These are phyloP conservation scores for Cercospora brassicicola DNA, from an alignment of 2,329 filamentous ascomycete species.

Conservation along the genomic window DNA sequence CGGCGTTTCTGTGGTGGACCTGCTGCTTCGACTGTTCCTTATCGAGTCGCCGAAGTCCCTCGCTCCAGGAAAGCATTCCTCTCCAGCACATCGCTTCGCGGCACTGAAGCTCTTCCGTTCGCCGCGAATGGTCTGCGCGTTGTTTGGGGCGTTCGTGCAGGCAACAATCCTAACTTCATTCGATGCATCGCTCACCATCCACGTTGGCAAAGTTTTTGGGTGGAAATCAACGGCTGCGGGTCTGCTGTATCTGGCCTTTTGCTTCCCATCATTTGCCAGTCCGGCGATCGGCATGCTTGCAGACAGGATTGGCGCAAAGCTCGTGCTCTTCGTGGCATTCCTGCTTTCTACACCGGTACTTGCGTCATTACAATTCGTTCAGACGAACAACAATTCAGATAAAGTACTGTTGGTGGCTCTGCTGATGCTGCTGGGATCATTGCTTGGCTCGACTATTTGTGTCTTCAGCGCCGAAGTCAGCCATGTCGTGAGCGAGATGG, in stretches of 20 bases:
- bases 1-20: slow-evolving; percentile 7
- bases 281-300: slow-evolving; percentile 10
- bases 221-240: slow-evolving; percentile 8
- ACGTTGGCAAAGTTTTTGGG: slow-evolving; percentile 1
- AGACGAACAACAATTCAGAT: not conserved
- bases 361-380: slow-evolving; percentile 11
- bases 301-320: slow-evolving; percentile 4
- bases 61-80: not conserved
- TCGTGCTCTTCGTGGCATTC: slow-evolving; percentile 1
- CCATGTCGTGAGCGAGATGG: slow-evolving; percentile 6
- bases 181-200: slow-evolving; percentile 12
- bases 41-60: not conserved
- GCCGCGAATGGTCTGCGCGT: slow-evolving; percentile 3
- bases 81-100: not conserved
- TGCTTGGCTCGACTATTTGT: not conserved
- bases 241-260: slow-evolving; percentile 5
- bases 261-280: slow-evolving; percentile 3
- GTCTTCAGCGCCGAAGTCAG: slow-evolving; percentile 12
- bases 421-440: slow-evolving; percentile 6
- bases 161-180: slow-evolving; percentile 13
- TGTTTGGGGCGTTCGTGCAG: slow-evolving; percentile 7
- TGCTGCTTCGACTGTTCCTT: slow-evolving; percentile 3
- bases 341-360: slow-evolving; percentile 1
- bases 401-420: slow-evolving; percentile 12
- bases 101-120: not conserved